Evolutionary conservation across 2,329 filamentous ascomycete species (phyloP).

Genomic region (Polychaeton citri): DNA sequence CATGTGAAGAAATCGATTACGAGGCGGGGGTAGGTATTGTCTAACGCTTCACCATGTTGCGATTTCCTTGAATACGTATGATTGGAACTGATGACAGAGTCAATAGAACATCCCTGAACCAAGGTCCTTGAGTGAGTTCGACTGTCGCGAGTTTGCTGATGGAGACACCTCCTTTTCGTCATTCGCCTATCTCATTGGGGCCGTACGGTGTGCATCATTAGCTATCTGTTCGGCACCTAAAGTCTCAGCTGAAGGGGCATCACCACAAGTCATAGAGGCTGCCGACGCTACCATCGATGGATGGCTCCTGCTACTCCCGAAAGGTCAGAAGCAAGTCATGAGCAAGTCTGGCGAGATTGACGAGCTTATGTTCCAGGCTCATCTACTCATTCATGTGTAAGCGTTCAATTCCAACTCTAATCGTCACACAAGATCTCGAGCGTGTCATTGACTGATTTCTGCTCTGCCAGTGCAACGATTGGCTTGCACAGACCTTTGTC

Average conservation of each 20-base stretch:
- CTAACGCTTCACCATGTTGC: neutral
- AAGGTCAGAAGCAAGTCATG: neutral
- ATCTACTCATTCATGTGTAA: conserved; percentile 2
- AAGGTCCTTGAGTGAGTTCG: conserved; percentile 1
- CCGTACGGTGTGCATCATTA: neutral
- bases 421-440: neutral
- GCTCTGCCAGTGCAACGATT: neutral
- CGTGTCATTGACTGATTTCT: no score
- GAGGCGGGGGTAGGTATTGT: conserved; percentile 1
- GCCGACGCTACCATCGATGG: neutral
- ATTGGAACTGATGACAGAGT: neutral
- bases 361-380: conserved; percentile 2
- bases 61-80: neutral
- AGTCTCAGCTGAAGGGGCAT: neutral
- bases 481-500: conserved; percentile 1
- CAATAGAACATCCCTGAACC: conserved; percentile 1
- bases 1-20: conserved; percentile 4
- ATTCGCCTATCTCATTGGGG: conserved; percentile 1
- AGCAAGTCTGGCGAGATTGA: neutral
- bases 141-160: conserved; percentile 1
- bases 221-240: neutral
- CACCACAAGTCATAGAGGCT: neutral
- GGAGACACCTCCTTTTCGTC: conserved; percentile 1
- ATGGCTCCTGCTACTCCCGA: neutral
- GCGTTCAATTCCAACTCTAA: neutral